Evolutionary conservation across 148 eudicot genomes (phyloP).

Genomic region (Fallopia convolvulus): DNA sequence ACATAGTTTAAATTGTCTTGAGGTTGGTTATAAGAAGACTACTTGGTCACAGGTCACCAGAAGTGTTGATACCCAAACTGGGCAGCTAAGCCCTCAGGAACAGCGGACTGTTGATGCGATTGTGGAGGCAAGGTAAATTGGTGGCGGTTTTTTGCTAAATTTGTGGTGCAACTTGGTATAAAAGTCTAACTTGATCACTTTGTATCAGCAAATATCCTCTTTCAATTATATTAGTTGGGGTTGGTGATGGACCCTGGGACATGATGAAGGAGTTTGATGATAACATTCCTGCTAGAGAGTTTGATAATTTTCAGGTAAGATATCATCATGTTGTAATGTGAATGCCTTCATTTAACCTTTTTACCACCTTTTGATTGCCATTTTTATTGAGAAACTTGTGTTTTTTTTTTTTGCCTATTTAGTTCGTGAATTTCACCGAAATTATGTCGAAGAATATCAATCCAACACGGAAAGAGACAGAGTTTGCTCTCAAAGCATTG

Average conservation of each 20-base stretch:
- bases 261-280: constrained; percentile 97
- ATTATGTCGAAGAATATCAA: constrained; percentile 68
- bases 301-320: constrained; percentile 90
- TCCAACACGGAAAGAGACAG: constrained; percentile 71
- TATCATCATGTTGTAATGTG: background rate
- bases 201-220: constrained; percentile 74
- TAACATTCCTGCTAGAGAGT: constrained; percentile 84
- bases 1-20: background rate
- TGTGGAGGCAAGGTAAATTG: constrained; percentile 68
- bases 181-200: constrained; percentile 13
- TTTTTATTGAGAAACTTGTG: constrained; percentile 4
- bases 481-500: constrained; percentile 78
- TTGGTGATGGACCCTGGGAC: constrained; percentile 99
- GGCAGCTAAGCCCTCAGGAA: constrained; percentile 87
- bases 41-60: constrained; percentile 65
- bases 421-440: constrained; percentile 92
- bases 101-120: constrained; percentile 78
- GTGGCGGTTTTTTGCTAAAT: background rate
- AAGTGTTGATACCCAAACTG: constrained; percentile 76
- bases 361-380: background rate
- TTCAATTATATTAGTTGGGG: constrained; percentile 92
- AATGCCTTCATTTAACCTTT: background rate
- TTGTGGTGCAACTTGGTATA: background rate
- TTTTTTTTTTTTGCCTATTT: background rate
- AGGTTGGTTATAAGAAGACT: background rate